These are phyloP conservation scores for Cryptococcus sp. DNA, from an alignment of 1,284 basidiomycete species.

Conservation along the genomic window DNA sequence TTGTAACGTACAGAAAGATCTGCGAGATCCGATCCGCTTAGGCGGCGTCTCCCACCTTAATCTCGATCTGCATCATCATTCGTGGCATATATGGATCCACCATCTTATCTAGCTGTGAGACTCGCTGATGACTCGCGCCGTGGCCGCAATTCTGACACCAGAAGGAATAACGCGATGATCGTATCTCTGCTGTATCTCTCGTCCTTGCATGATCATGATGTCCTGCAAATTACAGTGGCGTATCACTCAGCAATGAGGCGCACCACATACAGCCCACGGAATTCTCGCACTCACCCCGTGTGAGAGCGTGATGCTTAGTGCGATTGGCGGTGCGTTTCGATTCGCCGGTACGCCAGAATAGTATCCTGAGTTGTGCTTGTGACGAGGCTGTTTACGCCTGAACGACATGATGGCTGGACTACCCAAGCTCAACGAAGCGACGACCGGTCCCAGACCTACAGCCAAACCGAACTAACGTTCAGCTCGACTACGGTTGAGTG, in stretches of 20 bases:
- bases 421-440: constrained; percentile 44
- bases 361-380: constrained; percentile 10
- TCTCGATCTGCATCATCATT: too few species aligned
- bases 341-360: constrained; percentile 1
- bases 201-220: constrained; percentile 45
- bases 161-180: constrained; percentile 40
- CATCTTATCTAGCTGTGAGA: too few species aligned
- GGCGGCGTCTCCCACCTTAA: too few species aligned
- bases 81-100: too few species aligned
- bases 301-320: constrained; percentile 29
- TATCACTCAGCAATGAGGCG: neutral
- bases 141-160: constrained; percentile 42
- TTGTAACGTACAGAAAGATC: too few species aligned
- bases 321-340: constrained; percentile 3
- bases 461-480: neutral
- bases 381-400: constrained; percentile 24
- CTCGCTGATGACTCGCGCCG: constrained; percentile 33
- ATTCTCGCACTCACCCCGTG: constrained; percentile 33
- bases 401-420: constrained; percentile 42
- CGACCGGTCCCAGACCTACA: constrained; percentile 42
- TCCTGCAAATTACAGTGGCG: constrained; percentile 23
- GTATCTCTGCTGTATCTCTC: constrained; percentile 37
- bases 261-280: neutral
- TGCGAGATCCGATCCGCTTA: too few species aligned
- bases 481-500: neutral